Conservation (phyloP, 1,284 basidiomycete genomes). For the Moesziomyces globuligerus region DNA sequence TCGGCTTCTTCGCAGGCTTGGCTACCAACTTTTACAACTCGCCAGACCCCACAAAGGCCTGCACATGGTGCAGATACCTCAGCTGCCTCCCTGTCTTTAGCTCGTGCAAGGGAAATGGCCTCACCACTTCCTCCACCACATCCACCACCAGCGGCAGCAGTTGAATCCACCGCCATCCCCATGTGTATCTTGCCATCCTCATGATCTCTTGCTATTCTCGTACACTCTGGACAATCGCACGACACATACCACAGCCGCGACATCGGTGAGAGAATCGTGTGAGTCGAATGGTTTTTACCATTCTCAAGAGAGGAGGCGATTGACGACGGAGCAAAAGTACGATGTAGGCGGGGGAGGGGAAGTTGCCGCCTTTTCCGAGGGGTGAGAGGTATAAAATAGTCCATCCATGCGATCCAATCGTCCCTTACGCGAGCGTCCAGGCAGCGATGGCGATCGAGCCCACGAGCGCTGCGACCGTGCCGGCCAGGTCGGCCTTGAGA, state of each 20-base stretch:
- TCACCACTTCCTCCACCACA: slow-evolving; percentile 37
- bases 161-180: not conserved
- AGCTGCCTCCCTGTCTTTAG: slow-evolving; percentile 57
- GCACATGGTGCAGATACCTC: slow-evolving; percentile 79
- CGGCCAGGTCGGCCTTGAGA: not conserved
- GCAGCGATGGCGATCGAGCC: too few relatives aligned
- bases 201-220: too few relatives aligned
- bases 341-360: too few relatives aligned
- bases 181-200: not conserved
- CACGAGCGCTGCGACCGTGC: too few relatives aligned
- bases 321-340: too few relatives aligned
- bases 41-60: slow-evolving; percentile 74
- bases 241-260: too few relatives aligned
- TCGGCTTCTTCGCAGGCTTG: slow-evolving; percentile 84
- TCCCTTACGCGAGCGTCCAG: not conserved
- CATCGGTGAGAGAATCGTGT: too few relatives aligned
- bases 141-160: slow-evolving; percentile 3
- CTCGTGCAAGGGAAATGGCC: slow-evolving; percentile 56
- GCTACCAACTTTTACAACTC: slow-evolving; percentile 88
- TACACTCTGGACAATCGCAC: too few relatives aligned
- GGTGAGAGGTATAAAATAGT: slow-evolving; percentile 1
- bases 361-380: not conserved
- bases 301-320: too few relatives aligned
- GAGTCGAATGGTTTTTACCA: too few relatives aligned
- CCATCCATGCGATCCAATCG: too few relatives aligned